Evolutionary conservation across 331 rosid genomes (phyloP).

Genomic region (Dryas integrifolia): DNA sequence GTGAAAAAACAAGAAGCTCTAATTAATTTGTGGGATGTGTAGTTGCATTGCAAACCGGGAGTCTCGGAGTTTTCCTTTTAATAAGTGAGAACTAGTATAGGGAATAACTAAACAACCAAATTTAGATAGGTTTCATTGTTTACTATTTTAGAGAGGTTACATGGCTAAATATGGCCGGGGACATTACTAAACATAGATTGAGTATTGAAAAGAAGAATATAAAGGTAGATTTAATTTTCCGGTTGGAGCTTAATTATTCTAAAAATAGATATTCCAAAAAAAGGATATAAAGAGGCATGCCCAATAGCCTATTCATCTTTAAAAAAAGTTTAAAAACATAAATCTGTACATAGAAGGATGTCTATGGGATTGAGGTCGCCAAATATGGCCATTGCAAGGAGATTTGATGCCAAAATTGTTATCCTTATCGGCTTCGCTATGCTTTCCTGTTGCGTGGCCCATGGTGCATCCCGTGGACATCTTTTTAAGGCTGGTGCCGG

Average conservation of each 20-base stretch:
- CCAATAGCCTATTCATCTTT: neutral
- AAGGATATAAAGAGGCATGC: neutral
- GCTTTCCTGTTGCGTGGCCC: conserved; percentile 20
- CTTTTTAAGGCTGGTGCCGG: neutral
- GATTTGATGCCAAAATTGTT: neutral
- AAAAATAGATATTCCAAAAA: neutral
- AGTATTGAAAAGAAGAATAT: neutral
- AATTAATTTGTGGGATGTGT: too few species aligned
- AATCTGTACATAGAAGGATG: conserved; percentile 12
- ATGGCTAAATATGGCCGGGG: neutral
- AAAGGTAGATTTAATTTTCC: neutral
- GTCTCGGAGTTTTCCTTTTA: too few species aligned
- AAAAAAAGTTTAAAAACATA: neutral
- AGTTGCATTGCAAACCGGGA: too few species aligned
- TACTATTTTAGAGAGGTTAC: neutral
- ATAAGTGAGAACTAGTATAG: too few species aligned
- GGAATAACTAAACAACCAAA: too few species aligned
- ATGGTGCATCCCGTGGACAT: conserved; percentile 27
- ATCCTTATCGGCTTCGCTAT: conserved; percentile 14
- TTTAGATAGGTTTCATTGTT: conserved; percentile 17
- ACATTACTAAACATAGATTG: conserved; percentile 8
- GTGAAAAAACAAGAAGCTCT: too few species aligned
- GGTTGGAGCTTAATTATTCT: neutral
- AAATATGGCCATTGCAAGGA: conserved; percentile 11
- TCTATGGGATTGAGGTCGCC: conserved; percentile 12